Percentiles rank a stretch among this genome's conserved stretches.
Conservation (phyloP, 495 filamentous ascomycete genomes). For the Saxispiralis lemnorum region DNA sequence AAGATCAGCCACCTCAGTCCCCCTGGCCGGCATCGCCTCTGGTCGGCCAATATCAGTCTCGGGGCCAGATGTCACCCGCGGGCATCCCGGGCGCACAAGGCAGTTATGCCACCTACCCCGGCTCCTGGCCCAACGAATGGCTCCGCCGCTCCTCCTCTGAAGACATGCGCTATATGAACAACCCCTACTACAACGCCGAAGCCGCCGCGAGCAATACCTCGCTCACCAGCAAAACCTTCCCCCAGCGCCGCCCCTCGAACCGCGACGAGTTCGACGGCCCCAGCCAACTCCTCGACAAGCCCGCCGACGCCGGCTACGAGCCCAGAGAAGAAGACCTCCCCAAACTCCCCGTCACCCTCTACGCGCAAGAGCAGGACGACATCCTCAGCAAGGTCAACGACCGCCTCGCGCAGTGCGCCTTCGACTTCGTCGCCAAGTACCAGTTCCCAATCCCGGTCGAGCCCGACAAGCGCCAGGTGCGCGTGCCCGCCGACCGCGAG, state of each 20-base stretch:
- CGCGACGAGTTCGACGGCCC: constrained; percentile 80
- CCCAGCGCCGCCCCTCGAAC: constrained; percentile 59
- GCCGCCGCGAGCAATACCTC: not conserved
- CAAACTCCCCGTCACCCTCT: constrained; percentile 62
- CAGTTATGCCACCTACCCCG: constrained; percentile 1
- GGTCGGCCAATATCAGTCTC: not conserved
- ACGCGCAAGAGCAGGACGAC: constrained; percentile 67
- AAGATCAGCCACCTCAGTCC: not conserved
- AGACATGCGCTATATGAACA: constrained; percentile 1
- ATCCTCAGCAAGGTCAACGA: constrained; percentile 67
- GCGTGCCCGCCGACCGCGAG: constrained; percentile 61
- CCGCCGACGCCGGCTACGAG: constrained; percentile 45
- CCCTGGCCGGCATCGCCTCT: constrained; percentile 6
- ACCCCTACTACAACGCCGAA: constrained; percentile 6
- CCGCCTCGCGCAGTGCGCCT: constrained; percentile 65
- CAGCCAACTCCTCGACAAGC: constrained; percentile 56
- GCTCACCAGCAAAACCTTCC: constrained; percentile 7
- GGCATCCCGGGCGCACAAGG: not conserved
- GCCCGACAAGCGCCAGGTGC: constrained; percentile 60
- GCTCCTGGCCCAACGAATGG: constrained; percentile 1
- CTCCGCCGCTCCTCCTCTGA: constrained; percentile 9
- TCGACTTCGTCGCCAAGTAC: constrained; percentile 77
- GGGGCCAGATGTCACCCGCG: not conserved
- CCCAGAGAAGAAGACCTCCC: constrained; percentile 63
- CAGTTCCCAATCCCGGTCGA: constrained; percentile 75